phyloP scores from a whole-genome alignment of 768 basidiomycete genomes.

The Boletus rufocinnamomeus region DNA sequence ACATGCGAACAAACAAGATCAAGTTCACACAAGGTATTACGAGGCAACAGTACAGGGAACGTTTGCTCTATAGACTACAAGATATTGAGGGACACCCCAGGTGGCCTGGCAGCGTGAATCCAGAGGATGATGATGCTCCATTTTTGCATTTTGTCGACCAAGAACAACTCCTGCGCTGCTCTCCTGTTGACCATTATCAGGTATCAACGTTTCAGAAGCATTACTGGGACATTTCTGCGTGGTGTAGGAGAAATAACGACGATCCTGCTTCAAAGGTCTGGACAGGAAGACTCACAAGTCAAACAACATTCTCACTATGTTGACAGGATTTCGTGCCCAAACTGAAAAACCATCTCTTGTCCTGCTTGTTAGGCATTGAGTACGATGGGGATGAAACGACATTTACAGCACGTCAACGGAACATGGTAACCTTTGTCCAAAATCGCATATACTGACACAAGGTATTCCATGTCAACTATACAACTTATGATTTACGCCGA shows the following conservation, averaged over 20 bases:
- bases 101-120: no score
- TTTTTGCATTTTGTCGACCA: constrained; percentile 7
- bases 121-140: background rate
- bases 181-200: constrained; percentile 18
- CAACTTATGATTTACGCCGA: constrained; percentile 29
- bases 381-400: constrained; percentile 30
- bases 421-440: constrained; percentile 10
- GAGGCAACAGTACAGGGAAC: constrained; percentile 19
- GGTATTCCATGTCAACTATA: constrained; percentile 31
- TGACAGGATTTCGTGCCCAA: background rate
- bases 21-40: constrained; percentile 34
- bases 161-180: constrained; percentile 10
- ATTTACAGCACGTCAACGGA: constrained; percentile 20
- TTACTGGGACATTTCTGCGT: constrained; percentile 7
- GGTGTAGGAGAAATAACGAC: background rate
- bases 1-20: constrained; percentile 39
- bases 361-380: background rate
- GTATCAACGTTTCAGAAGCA: constrained; percentile 15
- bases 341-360: background rate
- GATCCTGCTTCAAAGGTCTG: background rate
- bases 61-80: background rate
- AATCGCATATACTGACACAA: constrained; percentile 32
- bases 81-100: background rate
- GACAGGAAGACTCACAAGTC: no score
- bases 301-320: background rate